phyloP scores from a whole-genome alignment of 805 yeast genomes.

The Candida pini region DNA sequence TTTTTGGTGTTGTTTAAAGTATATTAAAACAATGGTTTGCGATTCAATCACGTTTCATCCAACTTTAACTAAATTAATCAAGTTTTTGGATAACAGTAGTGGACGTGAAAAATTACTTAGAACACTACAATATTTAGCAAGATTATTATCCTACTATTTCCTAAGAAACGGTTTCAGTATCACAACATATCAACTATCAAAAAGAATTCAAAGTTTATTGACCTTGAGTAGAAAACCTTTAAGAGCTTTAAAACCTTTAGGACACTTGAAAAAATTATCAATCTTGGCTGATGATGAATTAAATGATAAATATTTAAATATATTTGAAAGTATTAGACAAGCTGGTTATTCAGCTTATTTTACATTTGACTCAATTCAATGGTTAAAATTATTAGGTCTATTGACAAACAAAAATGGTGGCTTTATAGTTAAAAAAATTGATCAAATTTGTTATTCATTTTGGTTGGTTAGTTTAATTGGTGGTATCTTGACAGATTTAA shows the following conservation, averaged over 20 bases:
- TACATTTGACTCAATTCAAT: constrained; percentile 56
- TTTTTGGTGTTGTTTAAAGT: too few species aligned
- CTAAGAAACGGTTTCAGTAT: constrained; percentile 46
- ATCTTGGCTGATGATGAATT: constrained; percentile 66
- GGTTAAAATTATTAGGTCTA: constrained; percentile 55
- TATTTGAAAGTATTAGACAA: constrained; percentile 49
- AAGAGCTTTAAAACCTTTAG: constrained; percentile 77
- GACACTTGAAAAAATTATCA: constrained; percentile 64
- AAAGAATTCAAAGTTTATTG: constrained; percentile 54
- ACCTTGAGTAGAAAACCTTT: constrained; percentile 75
- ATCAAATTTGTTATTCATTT: constrained; percentile 58
- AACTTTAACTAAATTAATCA: constrained; percentile 51
- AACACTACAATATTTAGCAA: constrained; percentile 70
- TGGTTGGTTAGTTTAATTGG: constrained; percentile 73
- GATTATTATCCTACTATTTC: constrained; percentile 63
- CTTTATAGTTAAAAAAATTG: constrained; percentile 37
- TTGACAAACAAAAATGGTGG: constrained; percentile 29
- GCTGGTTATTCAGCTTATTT: constrained; percentile 60
- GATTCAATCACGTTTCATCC: constrained; percentile 75
- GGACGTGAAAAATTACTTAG: constrained; percentile 82
- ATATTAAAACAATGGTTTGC: constrained; percentile 44
- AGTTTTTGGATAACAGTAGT: constrained; percentile 55
- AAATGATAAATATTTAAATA: constrained; percentile 49
- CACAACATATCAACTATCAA: constrained; percentile 43
- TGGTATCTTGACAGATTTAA: constrained; percentile 53